A percentile compares a stretch with the other conserved stretches of the same genome.
These are phyloP conservation scores for Alternaria solani DNA, from an alignment of 2,329 filamentous ascomycete genomes.

Conservation along the genomic window DNA sequence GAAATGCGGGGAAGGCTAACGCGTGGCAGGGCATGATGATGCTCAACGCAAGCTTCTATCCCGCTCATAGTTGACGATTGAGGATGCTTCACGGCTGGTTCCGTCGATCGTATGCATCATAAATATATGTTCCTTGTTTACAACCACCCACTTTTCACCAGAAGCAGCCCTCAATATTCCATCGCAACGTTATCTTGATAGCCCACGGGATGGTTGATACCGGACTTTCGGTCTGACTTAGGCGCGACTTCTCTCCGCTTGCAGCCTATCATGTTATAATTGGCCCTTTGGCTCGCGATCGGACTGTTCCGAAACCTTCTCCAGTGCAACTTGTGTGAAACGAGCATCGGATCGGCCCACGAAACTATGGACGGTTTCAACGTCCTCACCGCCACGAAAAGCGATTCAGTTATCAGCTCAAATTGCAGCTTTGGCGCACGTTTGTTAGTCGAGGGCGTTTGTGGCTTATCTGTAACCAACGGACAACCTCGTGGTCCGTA, in stretches of 20 bases:
- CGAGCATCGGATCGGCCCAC: constrained; percentile 9
- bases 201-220: background rate
- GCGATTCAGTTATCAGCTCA: background rate
- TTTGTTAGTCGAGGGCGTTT: background rate
- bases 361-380: background rate
- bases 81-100: background rate
- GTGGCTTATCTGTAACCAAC: constrained; percentile 3
- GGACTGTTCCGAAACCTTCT: constrained; percentile 14
- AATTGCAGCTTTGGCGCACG: background rate
- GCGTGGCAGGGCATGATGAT: constrained; percentile 18
- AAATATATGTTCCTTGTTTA: constrained; percentile 1
- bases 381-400: background rate
- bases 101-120: background rate
- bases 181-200: background rate
- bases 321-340: background rate
- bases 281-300: constrained; percentile 4
- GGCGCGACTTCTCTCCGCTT: constrained; percentile 4
- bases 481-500: background rate
- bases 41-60: constrained; percentile 6
- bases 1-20: constrained; percentile 42
- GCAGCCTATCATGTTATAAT: background rate
- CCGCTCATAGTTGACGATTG: background rate
- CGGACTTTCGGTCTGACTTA: background rate
- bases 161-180: background rate
- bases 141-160: background rate